Evolutionary conservation across 495 filamentous ascomycete genomes (phyloP).

Genomic region (Daldinia decipiens): DNA sequence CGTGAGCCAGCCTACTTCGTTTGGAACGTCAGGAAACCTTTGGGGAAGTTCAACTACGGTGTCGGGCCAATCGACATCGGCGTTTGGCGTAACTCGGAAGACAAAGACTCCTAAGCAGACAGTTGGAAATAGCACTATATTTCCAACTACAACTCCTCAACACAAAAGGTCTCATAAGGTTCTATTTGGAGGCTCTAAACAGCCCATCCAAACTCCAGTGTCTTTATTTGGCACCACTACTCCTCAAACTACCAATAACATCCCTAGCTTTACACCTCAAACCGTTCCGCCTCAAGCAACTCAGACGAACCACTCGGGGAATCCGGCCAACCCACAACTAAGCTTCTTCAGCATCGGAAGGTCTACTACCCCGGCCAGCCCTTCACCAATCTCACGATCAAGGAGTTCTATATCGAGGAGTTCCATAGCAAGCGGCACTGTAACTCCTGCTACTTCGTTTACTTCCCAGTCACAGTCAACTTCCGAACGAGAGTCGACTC

Average conservation of each 20-base stretch:
- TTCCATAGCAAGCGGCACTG: conserved; percentile 1
- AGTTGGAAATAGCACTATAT: not conserved
- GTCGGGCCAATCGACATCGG: not conserved
- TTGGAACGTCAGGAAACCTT: not conserved
- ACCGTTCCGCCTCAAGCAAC: not conserved
- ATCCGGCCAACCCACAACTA: conserved; percentile 3
- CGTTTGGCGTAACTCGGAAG: not conserved
- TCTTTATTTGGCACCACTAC: conserved; percentile 5
- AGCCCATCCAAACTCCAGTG: not conserved
- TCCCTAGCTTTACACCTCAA: not conserved
- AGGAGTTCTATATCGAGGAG: conserved; percentile 10
- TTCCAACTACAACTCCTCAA: conserved; percentile 2
- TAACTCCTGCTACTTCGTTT: not conserved
- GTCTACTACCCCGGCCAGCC: conserved; percentile 6
- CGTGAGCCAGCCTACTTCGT: not conserved
- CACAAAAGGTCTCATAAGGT: not conserved
- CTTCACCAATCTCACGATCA: conserved; percentile 18
- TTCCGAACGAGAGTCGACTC: not conserved
- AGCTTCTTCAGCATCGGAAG: conserved; percentile 10
- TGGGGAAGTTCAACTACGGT: not conserved
- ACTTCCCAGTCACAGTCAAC: not conserved
- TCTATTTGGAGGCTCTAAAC: conserved; percentile 1
- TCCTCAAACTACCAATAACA: conserved; percentile 1
- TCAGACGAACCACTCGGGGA: not conserved
- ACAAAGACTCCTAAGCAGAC: not conserved